Base-by-base conservation (phyloP, 2,329 filamentous ascomycete genomes). In the Penicillium hordei region DNA sequence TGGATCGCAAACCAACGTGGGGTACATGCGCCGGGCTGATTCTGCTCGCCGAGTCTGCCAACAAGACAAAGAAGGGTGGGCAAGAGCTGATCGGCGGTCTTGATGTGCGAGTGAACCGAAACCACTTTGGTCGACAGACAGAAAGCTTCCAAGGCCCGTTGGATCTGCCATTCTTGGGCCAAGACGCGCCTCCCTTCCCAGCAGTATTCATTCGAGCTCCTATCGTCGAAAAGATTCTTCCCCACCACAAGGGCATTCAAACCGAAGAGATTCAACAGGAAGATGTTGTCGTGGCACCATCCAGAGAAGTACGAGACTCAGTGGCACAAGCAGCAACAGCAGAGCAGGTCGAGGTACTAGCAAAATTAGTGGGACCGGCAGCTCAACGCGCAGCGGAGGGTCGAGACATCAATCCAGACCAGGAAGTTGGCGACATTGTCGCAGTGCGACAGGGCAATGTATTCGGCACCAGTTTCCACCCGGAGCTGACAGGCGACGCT, bases 21-120 rank as follows among this genome's bases (percentile, higher is more conserved):
- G 94, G 94, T 56, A 97, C 94, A 21, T 99, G 94, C 74, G 94
- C 94, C 13, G 94, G 94, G 10, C 83, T 97, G 57, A 97, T 99
- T 66, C 80, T 97, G 48, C 86, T 99, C 49, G 89, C 92, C 2
- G 90, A 96, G 69, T 87, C 89, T 58, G 93, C 92, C 49, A 96
- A 93, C 73, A 85, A 88, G 61, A 92, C 90, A 38, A 97, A 97
- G 73, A 87, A 89, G 68, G 92, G 91, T 43, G 93, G 93, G 0
- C 94, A 97, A 75, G 91, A 96, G 59, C 83, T 97, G 53, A 91
- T 99, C 61, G 94, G 94, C 15, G 94, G 94, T 2, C 82, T 99
- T 38, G 88, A 92, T 69, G 93, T 99, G 36, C 83, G 91, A 45
- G 93, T 97, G 33, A 92, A 95, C 70, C 84, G 94, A 46, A 99